These are phyloP conservation scores for Dillenia turbinata DNA, from an alignment of 164 flowering plant species.

Conservation along the genomic window DNA sequence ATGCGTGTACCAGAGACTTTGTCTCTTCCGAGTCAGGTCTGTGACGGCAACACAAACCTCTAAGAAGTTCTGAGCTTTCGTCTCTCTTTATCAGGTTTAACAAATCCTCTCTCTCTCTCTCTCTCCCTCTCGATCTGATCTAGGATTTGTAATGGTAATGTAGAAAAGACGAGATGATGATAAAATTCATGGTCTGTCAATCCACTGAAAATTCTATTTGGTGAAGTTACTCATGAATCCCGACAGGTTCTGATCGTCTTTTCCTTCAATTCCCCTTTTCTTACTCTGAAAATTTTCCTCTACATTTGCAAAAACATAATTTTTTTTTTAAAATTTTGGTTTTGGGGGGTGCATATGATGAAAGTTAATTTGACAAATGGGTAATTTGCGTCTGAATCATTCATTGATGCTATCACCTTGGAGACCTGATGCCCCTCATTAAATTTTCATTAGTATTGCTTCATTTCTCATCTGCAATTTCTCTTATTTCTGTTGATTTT, in stretches of 20 bases:
- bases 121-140: background rate
- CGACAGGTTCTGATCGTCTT: conserved; percentile 80
- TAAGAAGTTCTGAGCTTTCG: conserved; percentile 57
- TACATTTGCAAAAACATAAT: background rate
- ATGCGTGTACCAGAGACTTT: conserved; percentile 27
- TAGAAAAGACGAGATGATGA: conserved; percentile 50
- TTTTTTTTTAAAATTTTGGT: background rate
- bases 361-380: conserved; percentile 22
- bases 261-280: background rate
- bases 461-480: too few species aligned
- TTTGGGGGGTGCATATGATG: conserved; percentile 4
- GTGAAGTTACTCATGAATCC: conserved; percentile 65
- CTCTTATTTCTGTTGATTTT: too few species aligned
- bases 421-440: conserved; percentile 30
- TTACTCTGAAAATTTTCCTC: background rate
- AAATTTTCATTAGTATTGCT: too few species aligned
- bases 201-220: conserved; percentile 45
- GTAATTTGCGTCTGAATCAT: conserved; percentile 42
- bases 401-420: conserved; percentile 40
- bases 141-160: background rate
- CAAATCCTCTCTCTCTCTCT: background rate
- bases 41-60: conserved; percentile 51
- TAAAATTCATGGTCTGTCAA: conserved; percentile 67
- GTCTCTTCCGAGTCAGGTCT: conserved; percentile 12
- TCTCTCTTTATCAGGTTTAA: background rate